Base-by-base conservation (phyloP, 306 rosid species). In the Castanopsis chinensis region DNA sequence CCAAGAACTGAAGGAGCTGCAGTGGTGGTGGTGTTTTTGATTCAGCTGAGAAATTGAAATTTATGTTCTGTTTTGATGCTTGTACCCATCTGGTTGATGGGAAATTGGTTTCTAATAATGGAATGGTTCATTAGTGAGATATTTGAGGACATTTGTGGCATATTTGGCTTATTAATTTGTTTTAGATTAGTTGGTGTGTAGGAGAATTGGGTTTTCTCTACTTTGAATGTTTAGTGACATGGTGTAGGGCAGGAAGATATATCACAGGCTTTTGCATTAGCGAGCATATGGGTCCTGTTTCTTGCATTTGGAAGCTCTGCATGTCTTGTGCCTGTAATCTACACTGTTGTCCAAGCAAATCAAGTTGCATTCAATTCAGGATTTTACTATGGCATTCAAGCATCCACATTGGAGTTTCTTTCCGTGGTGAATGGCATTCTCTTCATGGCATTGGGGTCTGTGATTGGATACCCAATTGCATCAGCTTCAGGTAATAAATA, bases 161-260 rank as follows among this genome's bases (percentile, higher is more conserved):
- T 56, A 25, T n/a, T 71, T 19, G 17, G 28, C 3, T 56, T 28
- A 63, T 45, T 80, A 78, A 55, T 73, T 57, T 86, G 71, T 61
- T 83, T 63, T 57, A 2, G 45, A 41, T 41, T 41, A 35, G 58
- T 71, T 60, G 19, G 33, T 33, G 41, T 52, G 5, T 69, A 58
- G 25, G 15, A 37, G 35, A 14, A 23, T 35, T 52, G 49, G 15
- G 57, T 71, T 75, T 82, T 75, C 87, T 79, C 78, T 81, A 21
- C 85, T 87, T 49, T 85, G 82, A 87, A 84, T 89, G 90, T 88
- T 90, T 90, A 87, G 80, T 86, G 95, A 83, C 90, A 83, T 90
- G 99, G 90, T 89, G 99, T 95, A 95, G 98, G 98, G 97, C 99
- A 95, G 99, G 97, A 86, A 89, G 99, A 95, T 81, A 63, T 86